These are phyloP conservation scores for Aureobasidium sp. DNA, from an alignment of 2,329 filamentous ascomycete species.

Conservation along the genomic window DNA sequence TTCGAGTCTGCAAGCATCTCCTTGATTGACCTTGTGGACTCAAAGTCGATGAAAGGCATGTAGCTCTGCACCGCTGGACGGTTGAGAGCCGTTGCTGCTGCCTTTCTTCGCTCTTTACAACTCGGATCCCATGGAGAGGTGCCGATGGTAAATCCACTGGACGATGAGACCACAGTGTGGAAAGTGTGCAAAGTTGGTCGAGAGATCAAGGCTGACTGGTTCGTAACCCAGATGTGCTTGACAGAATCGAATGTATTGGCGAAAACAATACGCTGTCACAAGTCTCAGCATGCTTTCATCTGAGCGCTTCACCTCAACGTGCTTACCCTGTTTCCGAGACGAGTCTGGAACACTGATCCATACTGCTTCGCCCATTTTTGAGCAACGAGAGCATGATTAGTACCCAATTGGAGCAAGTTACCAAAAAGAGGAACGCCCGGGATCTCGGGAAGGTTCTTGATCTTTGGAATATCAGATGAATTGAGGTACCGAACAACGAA, in stretches of 20 bases:
- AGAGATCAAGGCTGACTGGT: conserved; percentile 69
- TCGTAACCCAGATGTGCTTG: conserved; percentile 65
- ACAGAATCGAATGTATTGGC: conserved; percentile 72
- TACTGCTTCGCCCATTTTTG: conserved; percentile 39
- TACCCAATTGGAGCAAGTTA: conserved; percentile 37
- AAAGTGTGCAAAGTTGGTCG: conserved; percentile 74
- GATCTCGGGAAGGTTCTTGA: conserved; percentile 39
- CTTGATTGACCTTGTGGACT: conserved; percentile 61
- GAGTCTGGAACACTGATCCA: conserved; percentile 41
- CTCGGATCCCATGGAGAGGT: conserved; percentile 79
- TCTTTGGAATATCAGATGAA: conserved; percentile 39
- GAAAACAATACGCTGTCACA: conserved; percentile 56
- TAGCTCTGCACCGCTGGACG: conserved; percentile 67
- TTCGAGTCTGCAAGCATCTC: conserved; percentile 60
- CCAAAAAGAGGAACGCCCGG: conserved; percentile 40
- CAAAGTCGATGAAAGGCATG: conserved; percentile 74
- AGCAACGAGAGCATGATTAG: conserved; percentile 38
- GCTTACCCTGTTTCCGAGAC: conserved; percentile 55
- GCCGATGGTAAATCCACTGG: conserved; percentile 73
- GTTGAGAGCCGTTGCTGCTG: conserved; percentile 69
- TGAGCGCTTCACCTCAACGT: neutral
- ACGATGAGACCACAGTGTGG: conserved; percentile 67
- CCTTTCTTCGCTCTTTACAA: conserved; percentile 68
- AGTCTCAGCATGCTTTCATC: neutral
- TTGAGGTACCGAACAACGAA: conserved; percentile 34